Percentiles rank a stretch among this genome's conserved stretches.
phyloP scores from a whole-genome alignment of 2,329 filamentous ascomycete genomes.

The Paraphoma sp. region DNA sequence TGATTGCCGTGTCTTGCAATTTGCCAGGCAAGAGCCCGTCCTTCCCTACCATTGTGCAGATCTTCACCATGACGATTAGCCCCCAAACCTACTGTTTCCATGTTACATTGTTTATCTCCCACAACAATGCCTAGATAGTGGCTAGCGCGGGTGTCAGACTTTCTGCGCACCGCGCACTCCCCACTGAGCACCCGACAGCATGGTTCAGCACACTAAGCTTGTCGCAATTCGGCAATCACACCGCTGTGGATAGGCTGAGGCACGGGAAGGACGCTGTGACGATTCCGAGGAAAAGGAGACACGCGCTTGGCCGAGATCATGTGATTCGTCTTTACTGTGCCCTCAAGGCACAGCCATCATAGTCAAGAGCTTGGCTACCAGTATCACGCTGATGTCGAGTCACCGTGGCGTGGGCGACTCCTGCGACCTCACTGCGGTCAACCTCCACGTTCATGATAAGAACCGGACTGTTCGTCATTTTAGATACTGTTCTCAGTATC shows the following conservation, averaged over 20 bases:
- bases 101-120: neutral
- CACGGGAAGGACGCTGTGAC: slow-evolving; percentile 8
- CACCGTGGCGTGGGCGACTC: too few species aligned
- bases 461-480: too few species aligned
- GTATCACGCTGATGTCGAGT: too few species aligned
- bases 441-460: too few species aligned
- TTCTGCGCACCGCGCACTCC: neutral
- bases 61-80: neutral
- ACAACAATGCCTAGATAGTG: neutral
- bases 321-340: neutral
- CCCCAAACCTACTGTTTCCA: neutral
- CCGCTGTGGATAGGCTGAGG: slow-evolving; percentile 24
- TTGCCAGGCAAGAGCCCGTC: too few species aligned
- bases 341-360: neutral
- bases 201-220: slow-evolving; percentile 16
- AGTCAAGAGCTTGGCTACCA: too few species aligned
- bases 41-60: neutral
- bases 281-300: slow-evolving; percentile 12
- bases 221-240: slow-evolving; percentile 13
- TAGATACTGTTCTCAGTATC: too few species aligned
- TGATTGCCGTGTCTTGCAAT: neutral
- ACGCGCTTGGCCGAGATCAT: neutral
- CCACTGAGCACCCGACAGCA: slow-evolving; percentile 13
- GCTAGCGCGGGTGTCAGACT: neutral
- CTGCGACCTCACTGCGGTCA: too few species aligned